These are phyloP conservation scores for Lablab purpureus DNA, from an alignment of 306 rosid species.

Conservation along the genomic window DNA sequence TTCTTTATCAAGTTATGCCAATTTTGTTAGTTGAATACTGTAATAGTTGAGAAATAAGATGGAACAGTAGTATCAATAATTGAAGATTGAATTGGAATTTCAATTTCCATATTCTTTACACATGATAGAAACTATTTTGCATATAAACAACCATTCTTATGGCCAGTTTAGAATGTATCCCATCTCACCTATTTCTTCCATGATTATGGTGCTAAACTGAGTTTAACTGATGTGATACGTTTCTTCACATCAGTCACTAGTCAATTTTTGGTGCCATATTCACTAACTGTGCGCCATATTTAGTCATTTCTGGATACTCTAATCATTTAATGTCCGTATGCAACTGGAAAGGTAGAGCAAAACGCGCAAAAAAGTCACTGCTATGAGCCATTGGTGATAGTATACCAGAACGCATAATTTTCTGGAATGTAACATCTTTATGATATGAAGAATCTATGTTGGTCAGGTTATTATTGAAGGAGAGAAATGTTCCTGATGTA, in stretches of 20 bases:
- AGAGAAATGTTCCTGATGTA: no score
- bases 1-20: neutral
- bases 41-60: neutral
- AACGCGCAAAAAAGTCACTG: neutral
- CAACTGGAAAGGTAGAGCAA: neutral
- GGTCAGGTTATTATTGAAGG: no score
- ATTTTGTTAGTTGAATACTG: neutral
- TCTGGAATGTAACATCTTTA: no score
- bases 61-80: neutral
- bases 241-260: neutral
- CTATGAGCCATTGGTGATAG: neutral
- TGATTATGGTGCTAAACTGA: neutral
- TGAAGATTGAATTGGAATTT: neutral
- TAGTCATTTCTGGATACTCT: neutral
- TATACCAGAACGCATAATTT: no score
- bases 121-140: neutral
- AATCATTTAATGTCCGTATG: neutral
- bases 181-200: no score
- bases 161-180: no score
- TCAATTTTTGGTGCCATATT: conserved; percentile 9
- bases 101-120: neutral
- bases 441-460: no score
- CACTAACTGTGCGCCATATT: neutral
- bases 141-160: neutral
- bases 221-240: no score